Evolutionary conservation across 2,329 filamentous ascomycete genomes (phyloP).

Genomic region (Orbilia brochopaga): DNA sequence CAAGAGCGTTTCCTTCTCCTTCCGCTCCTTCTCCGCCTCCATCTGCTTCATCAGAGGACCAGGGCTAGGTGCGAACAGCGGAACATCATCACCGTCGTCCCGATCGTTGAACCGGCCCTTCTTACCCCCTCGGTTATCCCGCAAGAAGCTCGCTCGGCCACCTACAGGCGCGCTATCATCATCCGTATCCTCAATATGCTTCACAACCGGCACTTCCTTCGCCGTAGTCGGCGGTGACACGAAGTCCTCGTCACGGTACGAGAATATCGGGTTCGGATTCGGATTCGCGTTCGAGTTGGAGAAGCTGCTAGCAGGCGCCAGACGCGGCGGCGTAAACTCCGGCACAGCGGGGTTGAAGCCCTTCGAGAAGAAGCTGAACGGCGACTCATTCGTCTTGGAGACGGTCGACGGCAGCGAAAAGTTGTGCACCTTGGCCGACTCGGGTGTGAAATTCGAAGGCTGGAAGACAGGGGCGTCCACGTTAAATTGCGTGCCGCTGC

Average conservation of each 20-base stretch:
- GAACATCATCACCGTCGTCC: slow-evolving; percentile 74
- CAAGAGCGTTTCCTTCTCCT: slow-evolving; percentile 54
- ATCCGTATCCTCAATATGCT: slow-evolving; percentile 63
- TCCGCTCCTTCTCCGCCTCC: slow-evolving; percentile 46
- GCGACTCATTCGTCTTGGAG: slow-evolving; percentile 60
- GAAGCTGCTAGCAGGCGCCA: slow-evolving; percentile 64
- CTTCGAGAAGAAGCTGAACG: slow-evolving; percentile 72
- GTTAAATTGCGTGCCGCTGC: slow-evolving; percentile 66
- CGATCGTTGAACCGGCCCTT: slow-evolving; percentile 73
- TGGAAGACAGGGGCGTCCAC: slow-evolving; percentile 74
- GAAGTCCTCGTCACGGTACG: slow-evolving; percentile 69
- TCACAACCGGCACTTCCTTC: slow-evolving; percentile 82
- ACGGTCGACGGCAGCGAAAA: slow-evolving; percentile 42
- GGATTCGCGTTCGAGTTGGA: slow-evolving; percentile 63
- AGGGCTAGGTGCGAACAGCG: slow-evolving; percentile 69
- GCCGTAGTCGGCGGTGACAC: slow-evolving; percentile 69
- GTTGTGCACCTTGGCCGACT: slow-evolving; percentile 28
- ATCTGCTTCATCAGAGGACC: slow-evolving; percentile 44
- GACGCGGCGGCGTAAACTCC: slow-evolving; percentile 70
- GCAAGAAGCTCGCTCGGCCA: slow-evolving; percentile 64
- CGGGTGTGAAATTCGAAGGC: slow-evolving; percentile 59
- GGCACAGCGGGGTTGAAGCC: slow-evolving; percentile 79
- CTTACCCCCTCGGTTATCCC: slow-evolving; percentile 57
- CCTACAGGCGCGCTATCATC: slow-evolving; percentile 63
- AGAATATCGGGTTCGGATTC: slow-evolving; percentile 58